A percentile compares a stretch with the other conserved stretches of the same genome.
Evolutionary conservation across 2,329 filamentous ascomycete genomes (phyloP).

Genomic region (Ophiocordyceps camponoti-floridani): DNA sequence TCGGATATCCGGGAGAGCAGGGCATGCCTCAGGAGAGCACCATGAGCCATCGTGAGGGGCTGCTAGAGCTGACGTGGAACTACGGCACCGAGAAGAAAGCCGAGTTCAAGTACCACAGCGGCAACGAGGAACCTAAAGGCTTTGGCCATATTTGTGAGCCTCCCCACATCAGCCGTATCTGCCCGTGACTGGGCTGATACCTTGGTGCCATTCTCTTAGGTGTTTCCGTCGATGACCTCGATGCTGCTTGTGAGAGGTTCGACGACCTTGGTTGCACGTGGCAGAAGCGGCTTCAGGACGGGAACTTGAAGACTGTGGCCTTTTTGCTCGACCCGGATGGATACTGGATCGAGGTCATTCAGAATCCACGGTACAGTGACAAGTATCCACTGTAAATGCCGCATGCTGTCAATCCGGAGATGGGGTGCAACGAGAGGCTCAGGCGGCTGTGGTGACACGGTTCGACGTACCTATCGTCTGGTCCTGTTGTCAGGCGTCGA

Average conservation of each 20-base stretch:
- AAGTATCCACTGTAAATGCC: slow-evolving; percentile 14
- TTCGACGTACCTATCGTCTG: too few species aligned
- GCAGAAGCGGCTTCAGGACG: slow-evolving; percentile 92
- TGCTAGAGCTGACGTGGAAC: slow-evolving; percentile 82
- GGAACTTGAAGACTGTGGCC: slow-evolving; percentile 82
- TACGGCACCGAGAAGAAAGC: slow-evolving; percentile 73
- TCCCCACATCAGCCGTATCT: not conserved
- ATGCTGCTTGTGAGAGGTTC: slow-evolving; percentile 72
- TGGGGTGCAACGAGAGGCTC: not conserved
- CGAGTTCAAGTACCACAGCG: slow-evolving; percentile 74
- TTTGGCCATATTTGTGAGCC: slow-evolving; percentile 79
- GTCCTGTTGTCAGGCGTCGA: too few species aligned
- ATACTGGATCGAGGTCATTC: slow-evolving; percentile 68
- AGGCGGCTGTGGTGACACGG: not conserved
- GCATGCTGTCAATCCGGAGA: not conserved
- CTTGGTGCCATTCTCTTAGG: slow-evolving; percentile 21
- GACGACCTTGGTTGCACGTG: slow-evolving; percentile 68
- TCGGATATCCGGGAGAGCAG: slow-evolving; percentile 53
- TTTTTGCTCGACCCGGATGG: slow-evolving; percentile 79
- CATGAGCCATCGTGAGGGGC: slow-evolving; percentile 54
- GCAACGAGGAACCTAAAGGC: slow-evolving; percentile 79
- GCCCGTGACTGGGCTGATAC: not conserved
- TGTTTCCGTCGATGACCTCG: slow-evolving; percentile 72
- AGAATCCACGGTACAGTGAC: slow-evolving; percentile 52
- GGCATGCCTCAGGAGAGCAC: slow-evolving; percentile 32